These are phyloP conservation scores for Hypomontagnella submonticulosa DNA, from an alignment of 495 filamentous ascomycete species.

Conservation along the genomic window DNA sequence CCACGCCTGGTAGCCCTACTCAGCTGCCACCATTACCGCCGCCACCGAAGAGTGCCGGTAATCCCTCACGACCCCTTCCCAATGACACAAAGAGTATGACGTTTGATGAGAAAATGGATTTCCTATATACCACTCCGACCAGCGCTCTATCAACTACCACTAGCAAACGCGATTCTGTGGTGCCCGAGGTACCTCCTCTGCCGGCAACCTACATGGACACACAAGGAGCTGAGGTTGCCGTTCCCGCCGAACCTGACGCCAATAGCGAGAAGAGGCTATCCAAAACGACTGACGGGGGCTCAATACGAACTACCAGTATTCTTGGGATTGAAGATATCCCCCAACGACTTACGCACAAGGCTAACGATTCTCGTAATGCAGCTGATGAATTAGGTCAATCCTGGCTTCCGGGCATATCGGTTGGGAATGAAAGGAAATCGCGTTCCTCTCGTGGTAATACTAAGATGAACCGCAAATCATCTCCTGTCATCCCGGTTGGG, in stretches of 20 bases:
- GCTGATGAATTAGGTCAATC: slow-evolving; percentile 50
- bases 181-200: slow-evolving; percentile 57
- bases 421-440: slow-evolving; percentile 24
- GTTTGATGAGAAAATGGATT: slow-evolving; percentile 61
- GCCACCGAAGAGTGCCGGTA: slow-evolving; percentile 54
- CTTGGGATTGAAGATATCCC: slow-evolving; percentile 54
- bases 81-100: slow-evolving; percentile 66
- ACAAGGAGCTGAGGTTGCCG: slow-evolving; percentile 11
- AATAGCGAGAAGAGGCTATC: slow-evolving; percentile 32
- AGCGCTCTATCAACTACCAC: slow-evolving; percentile 41
- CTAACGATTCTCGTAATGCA: slow-evolving; percentile 43
- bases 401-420: slow-evolving; percentile 55
- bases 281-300: slow-evolving; percentile 49
- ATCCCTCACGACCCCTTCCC: slow-evolving; percentile 47
- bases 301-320: slow-evolving; percentile 52
- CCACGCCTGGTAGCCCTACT: slow-evolving; percentile 60
- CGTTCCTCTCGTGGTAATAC: slow-evolving; percentile 19
- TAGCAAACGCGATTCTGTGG: slow-evolving; percentile 51
- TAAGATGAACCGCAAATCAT: slow-evolving; percentile 52
- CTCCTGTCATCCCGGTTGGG: slow-evolving; percentile 48
- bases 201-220: slow-evolving; percentile 46
- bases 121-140: slow-evolving; percentile 58
- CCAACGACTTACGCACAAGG: slow-evolving; percentile 24
- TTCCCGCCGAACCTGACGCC: slow-evolving; percentile 1
- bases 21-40: slow-evolving; percentile 58